These are phyloP conservation scores for Mycena maculata DNA, from an alignment of 768 basidiomycete genomes.

Conservation along the genomic window DNA sequence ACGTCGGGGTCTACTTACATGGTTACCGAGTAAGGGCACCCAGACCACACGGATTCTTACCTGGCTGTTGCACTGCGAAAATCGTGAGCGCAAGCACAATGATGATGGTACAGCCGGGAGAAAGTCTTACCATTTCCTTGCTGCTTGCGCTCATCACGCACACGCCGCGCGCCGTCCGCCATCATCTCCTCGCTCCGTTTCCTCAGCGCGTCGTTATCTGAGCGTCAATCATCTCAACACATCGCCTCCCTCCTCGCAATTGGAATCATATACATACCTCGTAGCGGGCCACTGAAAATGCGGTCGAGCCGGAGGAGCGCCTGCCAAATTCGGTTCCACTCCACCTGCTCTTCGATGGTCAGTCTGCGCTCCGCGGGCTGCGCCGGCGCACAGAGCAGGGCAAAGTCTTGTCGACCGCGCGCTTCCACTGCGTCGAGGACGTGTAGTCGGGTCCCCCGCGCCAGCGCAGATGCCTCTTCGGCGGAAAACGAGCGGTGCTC, in stretches of 20 bases:
- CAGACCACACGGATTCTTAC: too few species aligned
- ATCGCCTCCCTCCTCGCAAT: background rate
- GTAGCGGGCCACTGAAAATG: slow-evolving; percentile 14
- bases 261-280: too few species aligned
- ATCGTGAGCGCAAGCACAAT: too few species aligned
- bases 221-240: background rate
- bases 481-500: background rate
- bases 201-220: background rate
- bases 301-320: slow-evolving; percentile 19
- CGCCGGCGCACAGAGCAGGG: background rate
- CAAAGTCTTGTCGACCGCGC: slow-evolving; percentile 1
- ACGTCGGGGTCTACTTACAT: too few species aligned
- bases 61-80: too few species aligned
- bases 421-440: background rate
- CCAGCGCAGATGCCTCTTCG: slow-evolving; percentile 4
- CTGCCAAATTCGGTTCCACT: slow-evolving; percentile 14
- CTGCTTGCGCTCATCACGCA: background rate
- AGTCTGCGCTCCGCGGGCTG: background rate
- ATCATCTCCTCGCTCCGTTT: background rate
- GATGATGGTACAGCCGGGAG: too few species aligned
- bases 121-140: background rate
- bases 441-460: background rate
- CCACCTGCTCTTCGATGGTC: background rate
- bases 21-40: too few species aligned
- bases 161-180: slow-evolving; percentile 1